Conservation (phyloP, 495 filamentous ascomycete genomes). For the Trichoderma asperelloides region DNA sequence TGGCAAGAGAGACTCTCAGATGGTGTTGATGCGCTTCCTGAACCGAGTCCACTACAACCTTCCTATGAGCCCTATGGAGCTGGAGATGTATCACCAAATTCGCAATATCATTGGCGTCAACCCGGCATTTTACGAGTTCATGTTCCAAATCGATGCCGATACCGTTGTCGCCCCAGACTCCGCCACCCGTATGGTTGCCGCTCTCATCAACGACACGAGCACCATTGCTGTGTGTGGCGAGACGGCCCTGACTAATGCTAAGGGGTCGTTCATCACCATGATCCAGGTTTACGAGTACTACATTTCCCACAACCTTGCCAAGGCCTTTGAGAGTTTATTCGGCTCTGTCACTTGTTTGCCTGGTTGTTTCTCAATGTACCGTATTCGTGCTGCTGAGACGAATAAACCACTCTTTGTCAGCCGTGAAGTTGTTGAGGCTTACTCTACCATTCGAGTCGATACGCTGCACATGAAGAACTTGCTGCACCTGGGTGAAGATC, state of each 20-base stretch:
- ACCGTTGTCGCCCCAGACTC: conserved; percentile 89
- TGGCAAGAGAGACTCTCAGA: conserved; percentile 98
- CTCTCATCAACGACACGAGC: conserved; percentile 85
- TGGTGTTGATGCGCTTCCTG: conserved; percentile 95
- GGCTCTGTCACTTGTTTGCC: conserved; percentile 96
- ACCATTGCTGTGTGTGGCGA: conserved; percentile 92
- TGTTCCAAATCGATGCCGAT: conserved; percentile 95
- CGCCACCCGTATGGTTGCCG: conserved; percentile 82
- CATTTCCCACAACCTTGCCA: conserved; percentile 95
- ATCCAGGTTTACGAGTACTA: conserved; percentile 99
- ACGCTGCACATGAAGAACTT: conserved; percentile 99
- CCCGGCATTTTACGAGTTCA: conserved; percentile 95
- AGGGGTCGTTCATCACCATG: conserved; percentile 90
- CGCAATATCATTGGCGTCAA: conserved; percentile 98
- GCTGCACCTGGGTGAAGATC: conserved; percentile 89
- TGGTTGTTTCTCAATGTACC: conserved; percentile 98
- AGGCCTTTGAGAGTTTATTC: conserved; percentile 98
- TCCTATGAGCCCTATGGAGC: conserved; percentile 90
- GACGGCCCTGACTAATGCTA: conserved; percentile 85
- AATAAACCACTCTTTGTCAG: conserved; percentile 96
- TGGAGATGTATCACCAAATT: conserved; percentile 99
- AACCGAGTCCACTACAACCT: conserved; percentile 96
- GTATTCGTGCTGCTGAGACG: conserved; percentile 83
- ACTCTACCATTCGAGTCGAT: conserved; percentile 88
- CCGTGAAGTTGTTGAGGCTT: conserved; percentile 75